Evolutionary conservation across 148 eudicot species (phyloP), one percentile per base, ranked within the genome.

Genomic region (Polygonum maritimum): DNA sequence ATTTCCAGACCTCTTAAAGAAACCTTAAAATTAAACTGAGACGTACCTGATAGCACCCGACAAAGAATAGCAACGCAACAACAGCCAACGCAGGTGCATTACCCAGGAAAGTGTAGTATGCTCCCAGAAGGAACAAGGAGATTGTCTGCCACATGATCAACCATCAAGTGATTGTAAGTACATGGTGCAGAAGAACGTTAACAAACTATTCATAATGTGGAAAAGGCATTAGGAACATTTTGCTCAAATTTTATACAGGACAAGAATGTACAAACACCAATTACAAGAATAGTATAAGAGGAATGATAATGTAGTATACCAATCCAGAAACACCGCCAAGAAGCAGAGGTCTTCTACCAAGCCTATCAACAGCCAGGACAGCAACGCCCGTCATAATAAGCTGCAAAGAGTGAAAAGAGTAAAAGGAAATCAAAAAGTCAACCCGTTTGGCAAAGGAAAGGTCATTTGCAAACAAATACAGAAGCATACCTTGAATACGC

Each of bases 301-400:
- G 16, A 60, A 19, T 69, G 49, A 49, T 21, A 58, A 69, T 22
- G 36, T 31, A 41, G 77, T 58, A 81, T 82, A 94, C 98, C 89
- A 95, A 87, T 78, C 95, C 96, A 82, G 96, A 92, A 78, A 95
- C 97, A 73, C 98, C 98, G 60, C 94, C 92, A 81, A 92, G 97
- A 74, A 95, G 87, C 84, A 95, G 82, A 77, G 98, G 98, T 80
- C 98, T 87, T 86, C 98, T 92, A 49, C 98, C 98, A 79, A 95
- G 87, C 81, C 82, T 92, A 84, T 95, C 98, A 79, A 95, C 91
- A 76, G 86, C 83, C 69, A 81, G 71, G 39, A 95, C 97, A 57
- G 98, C 96, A 55, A 80, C 77, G 77, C 97, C 98, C 76, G 98
- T 95, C 91, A 89, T 85, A 74, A 95, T 78, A 71, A 95, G 84